These are phyloP conservation scores for Yarrowia sp. DNA, from an alignment of 805 yeast genomes.

Conservation along the genomic window DNA sequence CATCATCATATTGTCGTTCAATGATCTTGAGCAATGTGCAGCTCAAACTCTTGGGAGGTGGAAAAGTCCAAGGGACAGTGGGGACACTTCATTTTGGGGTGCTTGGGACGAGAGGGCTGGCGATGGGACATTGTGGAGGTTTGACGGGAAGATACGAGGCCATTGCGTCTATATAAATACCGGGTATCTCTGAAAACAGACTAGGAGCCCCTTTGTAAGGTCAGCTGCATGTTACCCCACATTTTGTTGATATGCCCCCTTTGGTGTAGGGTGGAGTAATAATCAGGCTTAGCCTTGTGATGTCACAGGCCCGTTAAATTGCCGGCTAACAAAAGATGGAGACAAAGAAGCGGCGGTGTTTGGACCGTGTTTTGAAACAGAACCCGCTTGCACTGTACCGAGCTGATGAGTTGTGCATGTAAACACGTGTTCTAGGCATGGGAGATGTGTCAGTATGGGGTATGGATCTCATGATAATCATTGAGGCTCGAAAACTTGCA, in stretches of 20 bases:
- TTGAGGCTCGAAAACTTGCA: too few species aligned
- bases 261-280: not conserved
- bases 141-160: not conserved
- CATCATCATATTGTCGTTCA: not conserved
- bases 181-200: not conserved
- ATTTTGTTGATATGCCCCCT: constrained; percentile 3
- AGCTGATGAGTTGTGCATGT: too few species aligned
- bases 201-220: constrained; percentile 16
- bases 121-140: constrained; percentile 12
- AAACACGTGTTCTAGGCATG: too few species aligned
- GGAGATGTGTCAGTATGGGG: too few species aligned
- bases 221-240: constrained; percentile 34
- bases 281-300: not conserved
- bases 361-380: too few species aligned
- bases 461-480: too few species aligned
- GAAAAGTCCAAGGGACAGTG: constrained; percentile 22
- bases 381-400: too few species aligned
- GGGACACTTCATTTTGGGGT: constrained; percentile 27
- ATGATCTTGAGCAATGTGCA: constrained; percentile 18
- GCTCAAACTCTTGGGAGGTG: constrained; percentile 22
- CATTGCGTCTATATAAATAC: not conserved
- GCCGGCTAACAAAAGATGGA: not conserved
- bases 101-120: not conserved
- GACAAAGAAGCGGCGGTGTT: not conserved
- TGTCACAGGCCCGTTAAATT: constrained; percentile 16